Evolutionary conservation across 2,329 filamentous ascomycete species (phyloP).

Genomic region (Pseudopyricularia cyperi): DNA sequence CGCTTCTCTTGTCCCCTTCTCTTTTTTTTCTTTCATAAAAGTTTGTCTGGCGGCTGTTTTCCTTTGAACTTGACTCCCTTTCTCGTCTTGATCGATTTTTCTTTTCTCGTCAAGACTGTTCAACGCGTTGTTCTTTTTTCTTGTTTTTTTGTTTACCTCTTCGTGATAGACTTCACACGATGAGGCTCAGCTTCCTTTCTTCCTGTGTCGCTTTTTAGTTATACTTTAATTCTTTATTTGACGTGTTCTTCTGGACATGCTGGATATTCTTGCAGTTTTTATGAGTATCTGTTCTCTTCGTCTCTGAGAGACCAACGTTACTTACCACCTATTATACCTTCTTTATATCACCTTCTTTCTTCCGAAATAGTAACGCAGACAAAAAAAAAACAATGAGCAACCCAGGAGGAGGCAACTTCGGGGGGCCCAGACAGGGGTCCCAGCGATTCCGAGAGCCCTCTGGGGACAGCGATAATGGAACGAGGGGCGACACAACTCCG

Average conservation of each 20-base stretch:
- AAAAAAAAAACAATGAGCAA: neutral
- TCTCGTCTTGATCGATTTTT: neutral
- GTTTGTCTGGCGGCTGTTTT: neutral
- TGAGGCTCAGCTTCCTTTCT: no score
- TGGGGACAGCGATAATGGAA: neutral
- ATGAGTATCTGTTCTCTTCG: no score
- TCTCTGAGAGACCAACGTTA: neutral
- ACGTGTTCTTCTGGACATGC: no score
- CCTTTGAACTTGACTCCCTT: neutral
- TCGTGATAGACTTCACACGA: no score
- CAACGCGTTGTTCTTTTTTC: neutral
- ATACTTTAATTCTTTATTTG: no score
- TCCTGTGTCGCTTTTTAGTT: no score
- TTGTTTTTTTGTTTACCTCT: neutral
- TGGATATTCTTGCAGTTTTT: no score
- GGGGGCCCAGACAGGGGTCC: neutral
- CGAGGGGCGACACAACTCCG: conserved; percentile 3
- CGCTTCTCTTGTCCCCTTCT: neutral
- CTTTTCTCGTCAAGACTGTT: neutral
- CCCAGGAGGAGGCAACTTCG: neutral
- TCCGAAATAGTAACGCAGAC: neutral
- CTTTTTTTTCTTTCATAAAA: neutral
- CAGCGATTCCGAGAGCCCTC: neutral
- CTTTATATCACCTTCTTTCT: neutral
- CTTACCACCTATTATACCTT: neutral